Evolutionary conservation across 768 basidiomycete genomes (phyloP).

Genomic region (Pulveroboletus sp.): DNA sequence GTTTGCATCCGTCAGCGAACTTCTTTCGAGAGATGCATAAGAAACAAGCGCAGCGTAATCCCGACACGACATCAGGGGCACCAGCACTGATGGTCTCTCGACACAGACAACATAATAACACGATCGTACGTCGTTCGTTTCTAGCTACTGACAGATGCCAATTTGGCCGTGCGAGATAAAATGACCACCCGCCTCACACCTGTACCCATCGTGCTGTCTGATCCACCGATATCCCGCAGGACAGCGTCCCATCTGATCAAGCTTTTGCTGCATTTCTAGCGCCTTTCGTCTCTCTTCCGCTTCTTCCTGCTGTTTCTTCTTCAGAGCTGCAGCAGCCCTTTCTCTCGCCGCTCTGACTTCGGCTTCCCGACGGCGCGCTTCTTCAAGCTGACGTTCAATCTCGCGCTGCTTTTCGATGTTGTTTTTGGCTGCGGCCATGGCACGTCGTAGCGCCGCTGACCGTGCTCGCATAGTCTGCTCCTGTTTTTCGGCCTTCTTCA

Average conservation of each 20-base stretch:
- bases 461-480: slow-evolving; percentile 10
- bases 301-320: slow-evolving; percentile 37
- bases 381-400: slow-evolving; percentile 25
- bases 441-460: slow-evolving; percentile 13
- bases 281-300: slow-evolving; percentile 24
- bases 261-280: slow-evolving; percentile 37
- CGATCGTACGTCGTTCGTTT: too few relatives aligned
- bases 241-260: slow-evolving; percentile 49
- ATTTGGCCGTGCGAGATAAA: slow-evolving; percentile 27
- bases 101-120: too few relatives aligned
- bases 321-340: slow-evolving; percentile 25
- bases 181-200: slow-evolving; percentile 45
- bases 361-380: slow-evolving; percentile 27
- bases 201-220: slow-evolving; percentile 37
- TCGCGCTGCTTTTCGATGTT: slow-evolving; percentile 19
- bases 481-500: slow-evolving; percentile 10
- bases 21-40: too few relatives aligned
- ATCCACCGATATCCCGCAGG: slow-evolving; percentile 42
- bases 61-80: too few relatives aligned
- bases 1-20: too few relatives aligned
- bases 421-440: slow-evolving; percentile 18
- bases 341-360: slow-evolving; percentile 23
- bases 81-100: too few relatives aligned
- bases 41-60: too few relatives aligned
- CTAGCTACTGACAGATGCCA: not conserved